Percentiles rank a stretch among this genome's conserved stretches.
Evolutionary conservation across 768 basidiomycete species (phyloP).

Genomic region (Pholiota microspora): DNA sequence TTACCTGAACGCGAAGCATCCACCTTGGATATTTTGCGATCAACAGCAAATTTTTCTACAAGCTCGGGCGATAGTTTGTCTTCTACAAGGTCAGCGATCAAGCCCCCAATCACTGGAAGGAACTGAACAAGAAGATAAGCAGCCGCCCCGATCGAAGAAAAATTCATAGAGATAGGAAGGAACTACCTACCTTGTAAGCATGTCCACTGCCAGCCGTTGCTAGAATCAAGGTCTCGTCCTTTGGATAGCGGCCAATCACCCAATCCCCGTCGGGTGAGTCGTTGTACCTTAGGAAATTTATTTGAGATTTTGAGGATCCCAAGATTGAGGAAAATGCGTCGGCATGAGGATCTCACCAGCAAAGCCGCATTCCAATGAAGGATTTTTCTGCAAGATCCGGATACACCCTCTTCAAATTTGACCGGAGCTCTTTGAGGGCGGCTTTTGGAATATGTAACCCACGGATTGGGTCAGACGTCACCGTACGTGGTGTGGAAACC

Average conservation of each 20-base stretch:
- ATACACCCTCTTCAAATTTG: conserved; percentile 55
- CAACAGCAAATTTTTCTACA: conserved; percentile 60
- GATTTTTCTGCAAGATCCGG: conserved; percentile 76
- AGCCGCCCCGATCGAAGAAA: background rate
- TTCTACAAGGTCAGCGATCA: conserved; percentile 74
- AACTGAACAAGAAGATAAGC: conserved; percentile 49
- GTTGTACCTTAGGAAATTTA: conserved; percentile 63
- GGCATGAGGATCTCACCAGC: conserved; percentile 67
- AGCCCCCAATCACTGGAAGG: conserved; percentile 76
- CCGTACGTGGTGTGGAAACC: conserved; percentile 79
- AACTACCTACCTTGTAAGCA: conserved; percentile 67
- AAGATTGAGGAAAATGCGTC: background rate
- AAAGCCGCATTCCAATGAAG: conserved; percentile 73
- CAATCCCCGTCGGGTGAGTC: conserved; percentile 87
- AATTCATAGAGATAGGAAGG: background rate
- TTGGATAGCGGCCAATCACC: conserved; percentile 75
- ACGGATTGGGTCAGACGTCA: conserved; percentile 52
- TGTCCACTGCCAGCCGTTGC: conserved; percentile 91
- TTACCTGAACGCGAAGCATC: conserved; percentile 35
- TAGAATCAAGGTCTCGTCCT: conserved; percentile 59
- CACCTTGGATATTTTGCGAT: conserved; percentile 35
- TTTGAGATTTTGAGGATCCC: conserved; percentile 3
- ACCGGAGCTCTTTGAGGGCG: conserved; percentile 49
- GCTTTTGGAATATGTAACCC: conserved; percentile 67
- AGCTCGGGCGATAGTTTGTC: conserved; percentile 53